phyloP scores from a whole-genome alignment of 83 land plant species.

The Thuja plicata region DNA sequence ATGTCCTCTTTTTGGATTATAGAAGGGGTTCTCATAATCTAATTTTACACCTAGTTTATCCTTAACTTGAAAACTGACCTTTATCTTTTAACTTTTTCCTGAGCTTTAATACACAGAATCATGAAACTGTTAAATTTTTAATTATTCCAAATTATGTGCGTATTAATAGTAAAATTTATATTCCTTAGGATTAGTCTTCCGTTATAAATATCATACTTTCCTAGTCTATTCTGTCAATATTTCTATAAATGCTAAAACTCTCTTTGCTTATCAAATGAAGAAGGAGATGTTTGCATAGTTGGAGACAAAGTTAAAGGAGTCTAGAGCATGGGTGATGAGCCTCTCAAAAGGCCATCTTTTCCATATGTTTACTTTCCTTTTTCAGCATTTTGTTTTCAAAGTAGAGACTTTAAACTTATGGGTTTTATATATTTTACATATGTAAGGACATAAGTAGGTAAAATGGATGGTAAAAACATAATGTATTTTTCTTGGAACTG shows the following conservation, averaged over 20 bases:
- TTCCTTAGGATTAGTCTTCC: neutral
- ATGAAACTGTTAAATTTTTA: neutral
- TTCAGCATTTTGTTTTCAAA: too few relatives aligned
- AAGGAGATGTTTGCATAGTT: slow-evolving; percentile 71
- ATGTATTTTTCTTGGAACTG: too few relatives aligned
- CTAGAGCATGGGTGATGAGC: slow-evolving; percentile 57
- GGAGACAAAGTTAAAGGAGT: slow-evolving; percentile 66
- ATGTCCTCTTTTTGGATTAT: neutral
- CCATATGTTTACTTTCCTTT: too few relatives aligned
- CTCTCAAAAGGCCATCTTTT: too few relatives aligned
- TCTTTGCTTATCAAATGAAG: slow-evolving; percentile 54
- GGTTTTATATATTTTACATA: too few relatives aligned
- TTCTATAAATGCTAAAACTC: neutral
- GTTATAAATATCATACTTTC: neutral
- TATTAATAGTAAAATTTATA: neutral
- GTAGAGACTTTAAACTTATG: too few relatives aligned
- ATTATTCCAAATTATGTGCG: neutral
- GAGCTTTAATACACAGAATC: neutral
- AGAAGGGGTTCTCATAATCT: neutral
- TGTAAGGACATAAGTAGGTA: too few relatives aligned
- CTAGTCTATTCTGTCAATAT: neutral
- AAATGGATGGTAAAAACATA: too few relatives aligned
- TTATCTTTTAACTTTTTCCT: neutral
- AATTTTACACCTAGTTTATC: neutral
- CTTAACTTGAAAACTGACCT: neutral